phyloP scores from a whole-genome alignment of 2,329 filamentous ascomycete species.

The Diplodia seriata region DNA sequence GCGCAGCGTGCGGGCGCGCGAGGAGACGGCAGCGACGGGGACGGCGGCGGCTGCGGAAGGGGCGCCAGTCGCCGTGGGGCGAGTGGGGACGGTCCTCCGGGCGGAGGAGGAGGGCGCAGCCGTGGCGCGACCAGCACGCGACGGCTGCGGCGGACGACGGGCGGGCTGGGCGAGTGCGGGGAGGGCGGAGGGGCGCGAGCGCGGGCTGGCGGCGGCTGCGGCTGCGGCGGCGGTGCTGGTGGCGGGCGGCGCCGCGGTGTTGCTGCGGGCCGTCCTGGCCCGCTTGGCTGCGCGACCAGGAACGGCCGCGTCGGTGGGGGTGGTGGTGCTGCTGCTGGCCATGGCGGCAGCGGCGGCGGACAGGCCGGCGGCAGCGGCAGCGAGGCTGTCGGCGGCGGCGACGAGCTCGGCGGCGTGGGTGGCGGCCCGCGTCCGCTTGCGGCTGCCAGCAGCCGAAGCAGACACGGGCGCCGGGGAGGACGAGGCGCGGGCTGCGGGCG shows the following conservation, averaged over 20 bases:
- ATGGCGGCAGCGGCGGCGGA: neutral
- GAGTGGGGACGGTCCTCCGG: neutral
- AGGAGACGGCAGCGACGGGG: neutral
- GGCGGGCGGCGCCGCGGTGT: neutral
- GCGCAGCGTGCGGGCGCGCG: neutral
- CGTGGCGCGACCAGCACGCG: neutral
- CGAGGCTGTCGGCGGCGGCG: neutral
- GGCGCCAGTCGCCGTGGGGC: neutral
- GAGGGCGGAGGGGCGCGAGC: too few relatives aligned
- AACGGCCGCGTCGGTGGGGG: neutral
- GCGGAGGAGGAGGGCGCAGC: neutral
- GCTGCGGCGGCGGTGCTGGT: neutral
- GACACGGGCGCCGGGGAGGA: neutral
- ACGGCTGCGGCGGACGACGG: neutral
- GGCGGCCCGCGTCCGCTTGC: constrained; percentile 1
- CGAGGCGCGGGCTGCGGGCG: neutral
- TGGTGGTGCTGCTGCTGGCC: neutral
- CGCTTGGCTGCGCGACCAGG: neutral
- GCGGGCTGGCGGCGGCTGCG: neutral
- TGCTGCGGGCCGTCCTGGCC: neutral
- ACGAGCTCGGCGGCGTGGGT: neutral
- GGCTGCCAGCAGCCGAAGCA: constrained; percentile 2
- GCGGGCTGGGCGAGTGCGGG: too few relatives aligned
- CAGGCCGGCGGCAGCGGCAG: neutral
- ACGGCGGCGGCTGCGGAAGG: neutral